Conservation (phyloP, 257 asterid species). For the Lycium ferocissimum region DNA sequence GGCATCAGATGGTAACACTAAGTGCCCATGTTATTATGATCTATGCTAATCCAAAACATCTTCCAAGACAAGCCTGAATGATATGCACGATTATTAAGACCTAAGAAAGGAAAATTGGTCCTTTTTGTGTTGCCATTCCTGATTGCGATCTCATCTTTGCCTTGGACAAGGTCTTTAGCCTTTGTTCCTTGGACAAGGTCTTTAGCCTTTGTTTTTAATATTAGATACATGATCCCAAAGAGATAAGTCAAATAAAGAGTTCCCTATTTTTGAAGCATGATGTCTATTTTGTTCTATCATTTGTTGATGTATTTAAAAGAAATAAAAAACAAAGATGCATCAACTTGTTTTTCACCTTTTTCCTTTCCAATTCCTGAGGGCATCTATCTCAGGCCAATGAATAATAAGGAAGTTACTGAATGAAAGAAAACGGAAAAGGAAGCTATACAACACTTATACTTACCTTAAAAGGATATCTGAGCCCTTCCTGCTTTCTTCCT, state of each 20-base stretch:
- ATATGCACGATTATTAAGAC: neutral
- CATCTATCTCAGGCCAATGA: neutral
- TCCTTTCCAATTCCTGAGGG: neutral
- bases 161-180: neutral
- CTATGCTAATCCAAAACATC: neutral
- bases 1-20: neutral
- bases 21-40: neutral
- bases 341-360: neutral
- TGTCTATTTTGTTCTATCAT: neutral
- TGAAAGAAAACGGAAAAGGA: neutral
- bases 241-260: neutral
- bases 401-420: neutral
- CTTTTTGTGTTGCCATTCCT: constrained; percentile 7
- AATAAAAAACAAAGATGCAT: neutral
- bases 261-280: constrained; percentile 1
- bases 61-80: neutral
- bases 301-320: neutral
- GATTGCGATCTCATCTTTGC: neutral
- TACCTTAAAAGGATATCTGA: neutral
- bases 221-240: neutral
- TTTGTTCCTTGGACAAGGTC: neutral
- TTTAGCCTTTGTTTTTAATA: neutral
- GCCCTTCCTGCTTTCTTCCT: neutral
- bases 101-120: neutral
- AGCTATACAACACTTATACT: neutral